Evolutionary conservation across 2,329 filamentous ascomycete species (phyloP), one percentile per base, ranked within the genome.

Genomic region (Colletotrichum costaricense): DNA sequence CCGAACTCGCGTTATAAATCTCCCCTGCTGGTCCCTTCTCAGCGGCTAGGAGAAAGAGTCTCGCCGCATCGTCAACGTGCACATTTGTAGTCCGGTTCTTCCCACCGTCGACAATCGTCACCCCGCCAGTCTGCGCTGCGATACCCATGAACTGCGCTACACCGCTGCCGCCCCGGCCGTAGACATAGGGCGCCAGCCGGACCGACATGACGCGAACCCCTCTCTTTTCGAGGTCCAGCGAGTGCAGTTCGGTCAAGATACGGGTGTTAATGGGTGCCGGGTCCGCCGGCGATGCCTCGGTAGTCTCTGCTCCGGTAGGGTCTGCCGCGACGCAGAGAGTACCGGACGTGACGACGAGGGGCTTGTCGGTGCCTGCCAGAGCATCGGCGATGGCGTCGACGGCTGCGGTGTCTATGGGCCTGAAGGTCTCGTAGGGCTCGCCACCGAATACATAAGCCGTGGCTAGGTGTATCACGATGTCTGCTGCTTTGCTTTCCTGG

Each of bases 391-490:
- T 79, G n/a, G 84, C 81, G 57, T 81, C 78, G 7, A 85, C 75
- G 5, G 82, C 83, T 0, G 78, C 81, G 5, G 76, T 78, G 67
- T 86, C 83, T 38, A 79, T 79, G 35, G 72, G 67, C 4, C 67
- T 28, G 19, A 79, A 60, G 5, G 78, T 75, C 4, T 78, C 64
- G 14, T 79, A 75, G 33, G 78, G 79, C 3, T 78, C 76, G 64
- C 80, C 81, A 46, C 76, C 72, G 75, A 79, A 78, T 56, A 79
- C 75, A 62, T 81, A 79, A 22, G 81, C 75, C 65, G 80, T 79
- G 4, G 83, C 86, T 6, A 87, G 79, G 72, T 85, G 83, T 5
- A 88, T 76, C 7, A 88, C 82, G n/a, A 80, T 76, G 67, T 88
- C 84, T 6, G 85, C 84, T 11, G 71, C n/a, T 79, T 49, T 74